Conservation (phyloP, 179 eudicot species). For the Pouteria campechiana region DNA sequence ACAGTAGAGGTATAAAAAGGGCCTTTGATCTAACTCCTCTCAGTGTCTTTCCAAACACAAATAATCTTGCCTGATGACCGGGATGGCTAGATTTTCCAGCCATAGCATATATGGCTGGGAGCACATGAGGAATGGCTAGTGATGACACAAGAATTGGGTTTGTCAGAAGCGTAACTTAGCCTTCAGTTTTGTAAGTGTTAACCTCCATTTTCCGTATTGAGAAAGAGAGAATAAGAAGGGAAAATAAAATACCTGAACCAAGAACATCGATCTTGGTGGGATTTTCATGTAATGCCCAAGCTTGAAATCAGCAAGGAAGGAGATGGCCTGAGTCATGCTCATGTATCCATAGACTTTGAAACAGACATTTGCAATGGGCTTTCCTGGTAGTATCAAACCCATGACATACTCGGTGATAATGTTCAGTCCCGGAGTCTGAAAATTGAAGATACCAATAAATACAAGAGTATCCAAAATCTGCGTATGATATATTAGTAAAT, state of each 20-base stretch:
- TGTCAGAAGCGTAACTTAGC: no score
- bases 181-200: no score
- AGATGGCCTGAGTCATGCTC: constrained; percentile 7
- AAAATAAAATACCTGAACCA: constrained; percentile 2
- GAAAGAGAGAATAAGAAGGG: not conserved
- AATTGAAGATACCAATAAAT: not conserved
- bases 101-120: no score
- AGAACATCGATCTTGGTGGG: constrained; percentile 8
- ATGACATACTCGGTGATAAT: constrained; percentile 6
- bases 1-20: no score
- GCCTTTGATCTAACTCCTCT: no score
- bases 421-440: constrained; percentile 8
- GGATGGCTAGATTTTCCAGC: no score
- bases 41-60: no score
- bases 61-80: no score
- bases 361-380: constrained; percentile 2
- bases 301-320: constrained; percentile 8
- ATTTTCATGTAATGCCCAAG: constrained; percentile 11
- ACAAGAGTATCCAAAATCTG: not conserved
- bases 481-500: not conserved
- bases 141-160: no score
- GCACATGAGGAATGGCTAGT: no score
- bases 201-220: no score
- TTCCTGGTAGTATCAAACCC: constrained; percentile 3
- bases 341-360: constrained; percentile 6